phyloP scores from a whole-genome alignment of 2,329 filamentous ascomycete genomes.

The Neofusicoccum umdonicola region DNA sequence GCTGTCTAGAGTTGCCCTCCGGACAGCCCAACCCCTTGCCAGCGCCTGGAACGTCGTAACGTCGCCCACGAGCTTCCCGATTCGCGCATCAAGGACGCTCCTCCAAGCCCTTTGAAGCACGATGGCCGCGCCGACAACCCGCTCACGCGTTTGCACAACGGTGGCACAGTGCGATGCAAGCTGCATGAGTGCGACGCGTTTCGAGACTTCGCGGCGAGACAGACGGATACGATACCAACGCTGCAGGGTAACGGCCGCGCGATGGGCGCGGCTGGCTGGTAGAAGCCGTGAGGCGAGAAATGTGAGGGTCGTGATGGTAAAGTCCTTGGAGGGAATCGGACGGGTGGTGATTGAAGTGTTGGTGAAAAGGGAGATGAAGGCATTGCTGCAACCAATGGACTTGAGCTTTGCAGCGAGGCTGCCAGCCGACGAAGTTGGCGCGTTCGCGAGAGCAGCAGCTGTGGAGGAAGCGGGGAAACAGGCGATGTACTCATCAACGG shows the following conservation, averaged over 20 bases:
- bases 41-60: conserved; percentile 43
- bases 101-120: conserved; percentile 47
- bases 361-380: conserved; percentile 47
- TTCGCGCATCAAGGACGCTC: conserved; percentile 34
- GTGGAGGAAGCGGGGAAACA: conserved; percentile 33
- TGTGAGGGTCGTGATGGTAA: conserved; percentile 56
- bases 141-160: conserved; percentile 46
- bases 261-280: conserved; percentile 47
- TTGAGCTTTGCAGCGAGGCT: conserved; percentile 38
- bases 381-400: conserved; percentile 41
- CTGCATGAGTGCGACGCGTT: conserved; percentile 39
- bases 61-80: conserved; percentile 35
- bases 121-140: conserved; percentile 42
- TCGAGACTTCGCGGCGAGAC: conserved; percentile 28
- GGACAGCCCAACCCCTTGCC: conserved; percentile 41
- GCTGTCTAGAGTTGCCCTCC: conserved; percentile 28
- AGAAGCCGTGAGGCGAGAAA: conserved; percentile 61
- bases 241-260: conserved; percentile 55
- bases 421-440: background rate
- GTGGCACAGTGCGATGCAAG: conserved; percentile 48
- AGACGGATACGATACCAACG: conserved; percentile 46
- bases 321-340: conserved; percentile 53
- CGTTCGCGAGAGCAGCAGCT: background rate
- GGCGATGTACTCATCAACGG: conserved; percentile 57
- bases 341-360: conserved; percentile 25